Conservation (phyloP, 805 yeast species). For the Saccharomyces jurei region DNA sequence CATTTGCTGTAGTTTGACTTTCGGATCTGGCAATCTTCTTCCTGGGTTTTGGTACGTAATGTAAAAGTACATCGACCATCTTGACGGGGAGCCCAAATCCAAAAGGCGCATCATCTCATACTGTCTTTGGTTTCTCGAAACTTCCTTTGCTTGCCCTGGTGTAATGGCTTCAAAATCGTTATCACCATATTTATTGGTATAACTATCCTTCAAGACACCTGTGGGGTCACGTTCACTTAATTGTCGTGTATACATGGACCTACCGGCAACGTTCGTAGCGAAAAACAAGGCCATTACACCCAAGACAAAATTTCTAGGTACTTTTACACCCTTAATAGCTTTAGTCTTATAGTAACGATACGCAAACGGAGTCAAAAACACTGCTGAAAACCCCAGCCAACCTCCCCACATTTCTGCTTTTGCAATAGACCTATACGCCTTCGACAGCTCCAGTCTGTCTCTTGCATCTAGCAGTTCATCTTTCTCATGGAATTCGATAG, state of each 20-base stretch:
- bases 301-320: conserved; percentile 35
- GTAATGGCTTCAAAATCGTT: conserved; percentile 2
- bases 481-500: conserved; percentile 41
- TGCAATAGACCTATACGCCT: conserved; percentile 33
- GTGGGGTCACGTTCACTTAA: conserved; percentile 19
- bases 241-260: conserved; percentile 28
- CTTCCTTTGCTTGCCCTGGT: conserved; percentile 4
- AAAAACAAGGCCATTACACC: conserved; percentile 36
- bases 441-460: conserved; percentile 38
- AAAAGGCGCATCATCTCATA: conserved; percentile 29
- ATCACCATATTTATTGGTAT: conserved; percentile 9
- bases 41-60: conserved; percentile 45
- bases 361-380: conserved; percentile 38
- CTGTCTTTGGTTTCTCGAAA: conserved; percentile 19
- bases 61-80: conserved; percentile 47
- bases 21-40: conserved; percentile 50
- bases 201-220: conserved; percentile 17
- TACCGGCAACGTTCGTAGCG: conserved; percentile 28
- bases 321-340: conserved; percentile 32
- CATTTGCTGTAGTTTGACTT: conserved; percentile 29
- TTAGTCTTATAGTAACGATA: conserved; percentile 31
- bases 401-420: conserved; percentile 32
- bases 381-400: conserved; percentile 35
- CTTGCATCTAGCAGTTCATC: conserved; percentile 36
- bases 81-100: conserved; percentile 29